Conservation (phyloP, 768 basidiomycete genomes). For the Tulasnella sp. region DNA sequence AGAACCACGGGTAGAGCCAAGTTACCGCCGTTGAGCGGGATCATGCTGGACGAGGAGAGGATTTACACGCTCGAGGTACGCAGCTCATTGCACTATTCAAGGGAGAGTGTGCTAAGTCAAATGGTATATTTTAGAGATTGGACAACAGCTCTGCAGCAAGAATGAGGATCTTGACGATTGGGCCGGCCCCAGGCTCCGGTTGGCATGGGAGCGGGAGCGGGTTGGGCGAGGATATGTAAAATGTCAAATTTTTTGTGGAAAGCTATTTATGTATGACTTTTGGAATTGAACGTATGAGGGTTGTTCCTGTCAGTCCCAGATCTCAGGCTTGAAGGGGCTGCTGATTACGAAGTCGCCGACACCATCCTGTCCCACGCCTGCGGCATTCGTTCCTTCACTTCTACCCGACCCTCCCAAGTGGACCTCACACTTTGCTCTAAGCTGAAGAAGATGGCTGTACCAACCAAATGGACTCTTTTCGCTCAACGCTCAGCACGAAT, state of each 20-base stretch:
- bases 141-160: background rate
- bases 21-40: background rate
- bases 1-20: background rate
- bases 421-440: background rate
- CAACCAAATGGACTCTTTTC: conserved; percentile 10
- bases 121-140: background rate
- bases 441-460: background rate
- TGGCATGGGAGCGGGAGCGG: background rate
- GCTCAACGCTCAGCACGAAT: conserved; percentile 4
- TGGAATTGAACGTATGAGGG: no score
- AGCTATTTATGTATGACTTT: no score
- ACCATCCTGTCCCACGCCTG: background rate
- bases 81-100: background rate
- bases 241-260: no score
- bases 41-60: conserved; percentile 3
- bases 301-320: no score
- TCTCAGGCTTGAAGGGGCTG: background rate
- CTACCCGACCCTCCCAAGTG: background rate
- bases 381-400: background rate
- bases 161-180: background rate
- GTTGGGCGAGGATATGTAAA: no score
- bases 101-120: background rate
- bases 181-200: background rate
- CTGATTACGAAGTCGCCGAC: background rate
- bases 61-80: background rate